Evolutionary conservation across 805 yeast species (phyloP).

Genomic region (Saturnispora sanitii): DNA sequence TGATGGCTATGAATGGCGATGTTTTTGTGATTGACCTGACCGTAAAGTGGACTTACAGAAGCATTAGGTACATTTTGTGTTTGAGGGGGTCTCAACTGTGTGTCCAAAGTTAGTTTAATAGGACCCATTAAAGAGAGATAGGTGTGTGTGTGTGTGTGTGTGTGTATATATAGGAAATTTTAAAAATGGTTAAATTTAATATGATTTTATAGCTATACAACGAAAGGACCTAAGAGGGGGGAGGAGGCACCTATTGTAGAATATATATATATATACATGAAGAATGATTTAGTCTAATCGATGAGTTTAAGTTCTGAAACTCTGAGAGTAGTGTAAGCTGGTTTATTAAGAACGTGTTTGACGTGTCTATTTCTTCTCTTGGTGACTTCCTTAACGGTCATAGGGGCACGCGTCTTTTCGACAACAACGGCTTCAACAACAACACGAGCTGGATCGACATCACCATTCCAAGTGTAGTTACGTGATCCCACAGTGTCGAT

Average conservation of each 20-base stretch:
- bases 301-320: slow-evolving; percentile 59
- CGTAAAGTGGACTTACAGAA: slow-evolving; percentile 13
- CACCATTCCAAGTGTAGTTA: slow-evolving; percentile 58
- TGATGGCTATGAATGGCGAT: no score
- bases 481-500: slow-evolving; percentile 81
- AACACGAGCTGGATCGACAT: slow-evolving; percentile 44
- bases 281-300: slow-evolving; percentile 10
- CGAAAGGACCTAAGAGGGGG: no score
- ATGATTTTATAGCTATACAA: no score
- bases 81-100: not conserved
- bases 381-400: slow-evolving; percentile 61
- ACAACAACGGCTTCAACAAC: slow-evolving; percentile 65
- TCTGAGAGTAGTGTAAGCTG: slow-evolving; percentile 66
- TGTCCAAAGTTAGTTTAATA: slow-evolving; percentile 7
- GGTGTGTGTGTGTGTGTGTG: no score
- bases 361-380: slow-evolving; percentile 74
- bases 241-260: not conserved
- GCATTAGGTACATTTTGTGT: not conserved
- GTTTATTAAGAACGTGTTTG: slow-evolving; percentile 56
- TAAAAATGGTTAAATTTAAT: no score
- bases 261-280: not conserved
- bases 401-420: slow-evolving; percentile 79
- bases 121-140: no score
- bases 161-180: no score
- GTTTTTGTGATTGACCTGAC: slow-evolving; percentile 10